Evolutionary conservation across 139 green algal genomes (phyloP).

Genomic region (Parachlorella kessleri): DNA sequence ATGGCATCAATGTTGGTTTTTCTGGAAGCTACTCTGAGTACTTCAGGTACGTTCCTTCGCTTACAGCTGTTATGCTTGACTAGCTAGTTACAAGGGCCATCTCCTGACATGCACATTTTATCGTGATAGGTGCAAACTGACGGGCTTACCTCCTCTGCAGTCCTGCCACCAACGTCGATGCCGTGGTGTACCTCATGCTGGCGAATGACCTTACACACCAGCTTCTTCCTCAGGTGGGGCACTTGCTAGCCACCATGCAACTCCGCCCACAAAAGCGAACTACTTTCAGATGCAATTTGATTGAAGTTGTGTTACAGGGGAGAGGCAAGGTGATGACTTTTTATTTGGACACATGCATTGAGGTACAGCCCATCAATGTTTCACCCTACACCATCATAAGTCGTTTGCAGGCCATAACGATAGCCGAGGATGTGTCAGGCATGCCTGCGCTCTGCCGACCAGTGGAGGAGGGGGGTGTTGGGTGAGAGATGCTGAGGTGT

Average conservation of each 20-base stretch:
- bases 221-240: conserved; percentile 57
- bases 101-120: neutral
- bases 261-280: no score
- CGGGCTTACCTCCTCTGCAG: conserved; percentile 23
- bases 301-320: no score
- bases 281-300: no score
- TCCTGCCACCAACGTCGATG: conserved; percentile 90
- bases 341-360: no score
- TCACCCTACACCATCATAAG: no score
- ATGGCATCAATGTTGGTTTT: conserved; percentile 91
- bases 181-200: conserved; percentile 96
- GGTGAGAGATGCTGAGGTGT: conserved; percentile 28
- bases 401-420: conserved; percentile 59
- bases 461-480: conserved; percentile 87
- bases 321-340: no score
- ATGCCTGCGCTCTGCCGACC: conserved; percentile 92
- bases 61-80: neutral
- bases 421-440: conserved; percentile 95
- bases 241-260: no score
- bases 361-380: no score
- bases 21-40: conserved; percentile 84
- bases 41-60: conserved; percentile 43
- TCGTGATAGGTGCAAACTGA: no score
- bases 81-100: neutral
- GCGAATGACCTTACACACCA: conserved; percentile 88